A percentile compares a stretch with the other conserved stretches of the same genome.
Evolutionary conservation across 1,139 yeast genomes (phyloP).

Genomic region (Blastobotrys raffinosifermentans): DNA sequence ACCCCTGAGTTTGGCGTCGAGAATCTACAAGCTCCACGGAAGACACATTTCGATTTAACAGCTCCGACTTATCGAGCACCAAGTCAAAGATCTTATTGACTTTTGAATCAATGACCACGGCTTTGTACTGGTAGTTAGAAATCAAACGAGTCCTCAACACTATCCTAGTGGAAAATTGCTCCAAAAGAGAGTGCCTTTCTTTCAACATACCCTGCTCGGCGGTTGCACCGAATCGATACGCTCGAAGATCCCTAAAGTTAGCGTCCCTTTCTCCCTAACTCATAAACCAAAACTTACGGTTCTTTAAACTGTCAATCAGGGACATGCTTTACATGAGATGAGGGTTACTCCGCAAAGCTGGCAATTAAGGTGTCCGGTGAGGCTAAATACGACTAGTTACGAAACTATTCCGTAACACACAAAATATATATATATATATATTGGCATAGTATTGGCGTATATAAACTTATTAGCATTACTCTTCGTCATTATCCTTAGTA

Average conservation of each 20-base stretch:
- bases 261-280: background rate
- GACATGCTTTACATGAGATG: conserved; percentile 9
- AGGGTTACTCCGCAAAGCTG: background rate
- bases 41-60: conserved; percentile 36
- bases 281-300: conserved; percentile 16
- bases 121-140: conserved; percentile 36
- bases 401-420: no score
- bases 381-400: no score
- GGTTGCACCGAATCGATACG: conserved; percentile 34
- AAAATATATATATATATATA: no score
- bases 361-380: conserved; percentile 3
- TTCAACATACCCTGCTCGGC: conserved; percentile 23
- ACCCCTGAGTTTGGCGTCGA: conserved; percentile 43
- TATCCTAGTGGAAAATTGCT: no score
- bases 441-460: no score
- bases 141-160: no score
- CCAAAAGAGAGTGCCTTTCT: no score
- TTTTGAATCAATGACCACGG: conserved; percentile 36
- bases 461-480: no score
- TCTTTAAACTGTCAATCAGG: conserved; percentile 18
- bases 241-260: conserved; percentile 22
- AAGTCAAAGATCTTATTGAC: conserved; percentile 33
- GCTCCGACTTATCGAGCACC: conserved; percentile 35
- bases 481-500: no score
- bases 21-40: conserved; percentile 53